These are phyloP conservation scores for Scedosporium boydii DNA, from an alignment of 2,329 filamentous ascomycete genomes.

Conservation along the genomic window DNA sequence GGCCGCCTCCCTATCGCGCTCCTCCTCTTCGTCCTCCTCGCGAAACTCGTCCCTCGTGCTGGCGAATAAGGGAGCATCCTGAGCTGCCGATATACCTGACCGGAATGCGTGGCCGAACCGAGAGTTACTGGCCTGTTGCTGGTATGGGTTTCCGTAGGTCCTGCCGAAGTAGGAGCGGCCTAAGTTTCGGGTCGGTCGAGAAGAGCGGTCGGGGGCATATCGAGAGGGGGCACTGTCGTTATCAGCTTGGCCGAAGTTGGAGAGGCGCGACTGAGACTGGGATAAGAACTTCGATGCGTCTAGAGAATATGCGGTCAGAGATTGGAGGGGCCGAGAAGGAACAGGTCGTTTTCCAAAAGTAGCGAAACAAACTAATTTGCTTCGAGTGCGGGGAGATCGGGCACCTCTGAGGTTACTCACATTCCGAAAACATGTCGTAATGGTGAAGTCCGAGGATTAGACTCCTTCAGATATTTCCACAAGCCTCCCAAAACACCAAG, in stretches of 20 bases:
- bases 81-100: conserved; percentile 60
- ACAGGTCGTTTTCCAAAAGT: too few relatives aligned
- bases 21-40: conserved; percentile 87
- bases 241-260: conserved; percentile 56
- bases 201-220: conserved; percentile 23
- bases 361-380: too few relatives aligned
- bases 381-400: neutral
- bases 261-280: conserved; percentile 88
- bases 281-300: conserved; percentile 95
- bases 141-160: conserved; percentile 66
- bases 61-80: conserved; percentile 89
- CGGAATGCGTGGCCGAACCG: conserved; percentile 71
- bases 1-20: conserved; percentile 83
- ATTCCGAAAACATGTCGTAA: conserved; percentile 58
- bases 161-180: conserved; percentile 35
- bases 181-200: conserved; percentile 21
- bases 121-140: conserved; percentile 56
- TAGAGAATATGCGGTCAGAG: conserved; percentile 27
- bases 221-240: conserved; percentile 20
- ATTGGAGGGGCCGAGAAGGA: neutral
- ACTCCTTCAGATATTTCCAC: neutral
- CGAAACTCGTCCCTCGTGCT: conserved; percentile 83
- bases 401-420: conserved; percentile 41
- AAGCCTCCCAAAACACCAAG: neutral
- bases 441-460: neutral